These are phyloP conservation scores for Umbelopsis sp. DNA, from an alignment of 371 early-diverging fungal species.

Conservation along the genomic window DNA sequence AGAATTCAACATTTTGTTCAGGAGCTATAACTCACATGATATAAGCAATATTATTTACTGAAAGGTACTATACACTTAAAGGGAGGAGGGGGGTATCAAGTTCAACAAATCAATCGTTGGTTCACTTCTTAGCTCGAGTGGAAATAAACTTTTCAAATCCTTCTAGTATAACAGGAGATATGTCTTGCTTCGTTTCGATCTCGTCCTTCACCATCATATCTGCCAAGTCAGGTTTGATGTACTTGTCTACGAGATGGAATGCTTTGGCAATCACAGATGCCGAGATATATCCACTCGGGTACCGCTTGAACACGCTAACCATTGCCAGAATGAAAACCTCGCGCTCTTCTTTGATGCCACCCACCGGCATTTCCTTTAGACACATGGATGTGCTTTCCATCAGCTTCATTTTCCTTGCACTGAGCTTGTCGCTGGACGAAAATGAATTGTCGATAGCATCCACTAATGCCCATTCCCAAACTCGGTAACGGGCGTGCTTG, in stretches of 20 bases:
- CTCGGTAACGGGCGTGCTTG: slow-evolving; percentile 1
- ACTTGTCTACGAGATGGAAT: background rate
- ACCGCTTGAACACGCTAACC: background rate
- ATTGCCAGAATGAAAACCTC: slow-evolving; percentile 5
- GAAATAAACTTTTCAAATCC: background rate
- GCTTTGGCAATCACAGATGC: background rate
- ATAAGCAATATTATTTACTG: no score
- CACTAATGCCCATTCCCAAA: slow-evolving; percentile 3
- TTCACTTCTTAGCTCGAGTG: no score
- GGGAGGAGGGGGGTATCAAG: background rate
- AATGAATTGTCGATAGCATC: slow-evolving; percentile 8
- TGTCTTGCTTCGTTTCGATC: background rate
- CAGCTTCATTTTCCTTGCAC: background rate
- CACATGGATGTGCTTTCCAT: background rate
- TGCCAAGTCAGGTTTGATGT: background rate
- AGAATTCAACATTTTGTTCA: no score
- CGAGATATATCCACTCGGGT: slow-evolving; percentile 3
- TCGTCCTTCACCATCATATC: background rate
- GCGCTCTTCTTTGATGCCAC: background rate
- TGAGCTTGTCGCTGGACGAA: background rate
- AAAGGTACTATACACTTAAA: no score
- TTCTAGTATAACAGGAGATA: background rate
- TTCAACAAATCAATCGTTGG: no score
- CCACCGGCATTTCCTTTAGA: background rate
- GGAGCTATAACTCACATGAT: no score